phyloP scores from a whole-genome alignment of 306 rosid genomes.

The Sphenostylis stenocarpa region DNA sequence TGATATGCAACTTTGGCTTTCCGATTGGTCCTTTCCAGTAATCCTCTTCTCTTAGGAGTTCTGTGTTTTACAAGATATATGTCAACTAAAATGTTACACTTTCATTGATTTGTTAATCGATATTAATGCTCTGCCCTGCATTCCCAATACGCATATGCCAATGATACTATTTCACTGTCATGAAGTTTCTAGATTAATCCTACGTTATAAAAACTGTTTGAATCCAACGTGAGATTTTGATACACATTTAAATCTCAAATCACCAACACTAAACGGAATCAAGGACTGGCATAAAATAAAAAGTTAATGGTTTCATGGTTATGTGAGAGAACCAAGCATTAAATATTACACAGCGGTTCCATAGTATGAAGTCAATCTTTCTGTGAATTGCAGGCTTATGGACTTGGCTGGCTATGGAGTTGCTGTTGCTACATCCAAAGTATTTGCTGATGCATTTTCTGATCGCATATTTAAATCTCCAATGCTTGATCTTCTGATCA shows the following conservation, averaged over 20 bases:
- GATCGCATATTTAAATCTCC: slow-evolving; percentile 68
- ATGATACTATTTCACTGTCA: not conserved
- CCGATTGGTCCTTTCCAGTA: slow-evolving; percentile 98
- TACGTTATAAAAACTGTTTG: not conserved
- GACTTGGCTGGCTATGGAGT: slow-evolving; percentile 93
- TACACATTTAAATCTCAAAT: not conserved
- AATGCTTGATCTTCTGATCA: slow-evolving; percentile 63
- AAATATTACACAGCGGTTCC: not conserved
- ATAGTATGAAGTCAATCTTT: slow-evolving; percentile 24
- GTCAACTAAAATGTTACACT: not conserved
- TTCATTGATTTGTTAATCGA: not conserved
- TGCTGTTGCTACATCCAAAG: slow-evolving; percentile 61
- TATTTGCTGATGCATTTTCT: slow-evolving; percentile 58
- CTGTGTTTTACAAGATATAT: slow-evolving; percentile 20
- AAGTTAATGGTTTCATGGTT: slow-evolving; percentile 5
- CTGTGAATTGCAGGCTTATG: slow-evolving; percentile 71
- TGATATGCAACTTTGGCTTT: slow-evolving; percentile 77
- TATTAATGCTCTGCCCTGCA: not conserved
- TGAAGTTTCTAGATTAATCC: slow-evolving; percentile 9
- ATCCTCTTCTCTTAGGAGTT: slow-evolving; percentile 41
- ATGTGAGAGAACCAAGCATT: not conserved
- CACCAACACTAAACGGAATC: not conserved
- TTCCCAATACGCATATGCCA: not conserved
- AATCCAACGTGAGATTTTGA: slow-evolving; percentile 9
- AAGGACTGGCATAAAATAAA: not conserved